Percentiles rank a stretch among this genome's conserved stretches.
Conservation (phyloP, 2,329 filamentous ascomycete species). For the Scedosporium apiospermum region DNA sequence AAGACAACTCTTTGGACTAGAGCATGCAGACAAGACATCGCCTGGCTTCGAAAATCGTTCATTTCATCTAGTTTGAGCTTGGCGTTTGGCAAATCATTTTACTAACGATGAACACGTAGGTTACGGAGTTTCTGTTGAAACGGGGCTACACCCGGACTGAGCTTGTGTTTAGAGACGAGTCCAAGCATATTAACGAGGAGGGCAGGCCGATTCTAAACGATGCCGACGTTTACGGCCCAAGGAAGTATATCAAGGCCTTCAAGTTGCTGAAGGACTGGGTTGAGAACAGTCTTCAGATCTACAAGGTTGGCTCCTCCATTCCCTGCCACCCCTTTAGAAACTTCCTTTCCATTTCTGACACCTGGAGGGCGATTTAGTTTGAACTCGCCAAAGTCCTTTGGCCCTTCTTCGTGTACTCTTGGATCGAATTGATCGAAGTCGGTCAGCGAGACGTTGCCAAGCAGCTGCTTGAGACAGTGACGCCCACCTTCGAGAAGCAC, state of each 20-base stretch:
- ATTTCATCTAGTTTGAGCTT: background rate
- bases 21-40: too few relatives aligned
- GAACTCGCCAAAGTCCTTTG: slow-evolving; percentile 83
- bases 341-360: background rate
- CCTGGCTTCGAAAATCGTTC: background rate
- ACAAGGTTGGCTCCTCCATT: slow-evolving; percentile 55
- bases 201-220: slow-evolving; percentile 63
- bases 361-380: slow-evolving; percentile 41
- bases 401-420: slow-evolving; percentile 92
- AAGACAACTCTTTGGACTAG: background rate
- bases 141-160: slow-evolving; percentile 91
- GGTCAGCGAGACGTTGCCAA: slow-evolving; percentile 64
- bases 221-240: slow-evolving; percentile 57
- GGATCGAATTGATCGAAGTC: slow-evolving; percentile 66
- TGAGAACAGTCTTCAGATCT: slow-evolving; percentile 85
- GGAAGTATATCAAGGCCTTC: slow-evolving; percentile 70
- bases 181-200: slow-evolving; percentile 70
- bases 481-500: slow-evolving; percentile 60
- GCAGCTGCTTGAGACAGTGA: slow-evolving; percentile 61
- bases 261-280: slow-evolving; percentile 71
- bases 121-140: slow-evolving; percentile 92
- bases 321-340: background rate
- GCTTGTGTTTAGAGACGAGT: slow-evolving; percentile 85
- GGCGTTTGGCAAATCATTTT: background rate
- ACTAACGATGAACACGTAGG: slow-evolving; percentile 25